phyloP scores from a whole-genome alignment of 768 basidiomycete species.

The Lactifluus subvellereus region DNA sequence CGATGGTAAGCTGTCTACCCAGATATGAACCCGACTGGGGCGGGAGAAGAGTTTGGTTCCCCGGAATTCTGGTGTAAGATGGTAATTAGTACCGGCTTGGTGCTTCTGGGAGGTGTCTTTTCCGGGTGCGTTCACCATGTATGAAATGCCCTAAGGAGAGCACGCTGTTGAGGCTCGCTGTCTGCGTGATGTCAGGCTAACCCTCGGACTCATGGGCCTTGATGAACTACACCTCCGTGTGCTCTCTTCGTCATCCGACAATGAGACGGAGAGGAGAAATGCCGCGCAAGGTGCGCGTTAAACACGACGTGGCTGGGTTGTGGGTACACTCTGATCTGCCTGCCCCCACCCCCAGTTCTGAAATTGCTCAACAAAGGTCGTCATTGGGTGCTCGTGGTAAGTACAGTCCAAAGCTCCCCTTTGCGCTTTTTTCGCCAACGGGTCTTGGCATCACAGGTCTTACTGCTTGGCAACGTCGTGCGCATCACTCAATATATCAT shows the following conservation, averaged over 20 bases:
- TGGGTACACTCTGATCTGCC: neutral
- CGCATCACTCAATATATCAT: constrained; percentile 26
- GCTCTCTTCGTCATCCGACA: constrained; percentile 74
- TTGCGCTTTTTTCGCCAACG: neutral
- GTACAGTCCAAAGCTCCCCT: constrained; percentile 15
- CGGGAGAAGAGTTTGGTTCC: constrained; percentile 39
- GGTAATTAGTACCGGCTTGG: constrained; percentile 56
- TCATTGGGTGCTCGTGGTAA: constrained; percentile 86
- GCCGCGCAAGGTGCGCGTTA: constrained; percentile 55
- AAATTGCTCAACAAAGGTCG: constrained; percentile 44
- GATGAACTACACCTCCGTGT: constrained; percentile 90
- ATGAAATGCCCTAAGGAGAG: no score
- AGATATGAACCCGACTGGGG: no score
- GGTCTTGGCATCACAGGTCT: constrained; percentile 43
- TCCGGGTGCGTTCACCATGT: constrained; percentile 58
- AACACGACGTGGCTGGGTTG: neutral
- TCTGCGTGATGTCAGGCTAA: constrained; percentile 50
- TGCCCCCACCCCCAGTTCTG: constrained; percentile 34
- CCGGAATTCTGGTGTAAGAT: constrained; percentile 75
- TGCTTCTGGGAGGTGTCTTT: constrained; percentile 85
- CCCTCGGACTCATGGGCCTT: constrained; percentile 89
- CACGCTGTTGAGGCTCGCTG: neutral
- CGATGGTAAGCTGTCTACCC: neutral
- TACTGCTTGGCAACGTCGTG: constrained; percentile 86
- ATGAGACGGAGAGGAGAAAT: constrained; percentile 57